phyloP scores from a whole-genome alignment of 2,329 filamentous ascomycete genomes.

The Bipolaris bicolor region DNA sequence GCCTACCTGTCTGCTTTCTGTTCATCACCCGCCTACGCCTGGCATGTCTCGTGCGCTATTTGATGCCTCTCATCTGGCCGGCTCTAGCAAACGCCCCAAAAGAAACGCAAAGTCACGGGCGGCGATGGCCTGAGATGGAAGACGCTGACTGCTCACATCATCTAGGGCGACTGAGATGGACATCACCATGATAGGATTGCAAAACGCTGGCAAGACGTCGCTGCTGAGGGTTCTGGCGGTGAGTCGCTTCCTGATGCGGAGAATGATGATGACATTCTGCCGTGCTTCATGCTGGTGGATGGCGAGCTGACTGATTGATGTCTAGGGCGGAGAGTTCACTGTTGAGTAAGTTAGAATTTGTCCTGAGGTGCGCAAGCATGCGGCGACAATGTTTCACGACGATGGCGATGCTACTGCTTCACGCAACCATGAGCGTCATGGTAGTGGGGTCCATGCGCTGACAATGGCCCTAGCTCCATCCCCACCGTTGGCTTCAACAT shows the following conservation, averaged over 20 bases:
- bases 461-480: slow-evolving; percentile 75
- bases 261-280: slow-evolving; percentile 36
- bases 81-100: slow-evolving; percentile 23
- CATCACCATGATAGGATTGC: slow-evolving; percentile 97
- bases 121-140: slow-evolving; percentile 17
- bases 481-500: slow-evolving; percentile 99
- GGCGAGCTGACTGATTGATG: slow-evolving; percentile 37
- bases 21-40: slow-evolving; percentile 18
- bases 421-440: slow-evolving; percentile 38
- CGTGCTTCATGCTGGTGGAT: slow-evolving; percentile 25
- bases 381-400: slow-evolving; percentile 34
- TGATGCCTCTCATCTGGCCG: slow-evolving; percentile 30
- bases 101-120: slow-evolving; percentile 27
- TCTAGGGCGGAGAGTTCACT: slow-evolving; percentile 94
- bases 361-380: slow-evolving; percentile 34
- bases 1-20: slow-evolving; percentile 42
- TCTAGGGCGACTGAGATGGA: slow-evolving; percentile 98
- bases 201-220: slow-evolving; percentile 98
- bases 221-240: slow-evolving; percentile 92
- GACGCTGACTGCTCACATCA: slow-evolving; percentile 30
- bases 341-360: slow-evolving; percentile 78
- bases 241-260: slow-evolving; percentile 57
- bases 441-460: slow-evolving; percentile 43
- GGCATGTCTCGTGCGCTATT: slow-evolving; percentile 38
- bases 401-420: slow-evolving; percentile 35